Base-by-base conservation (phyloP, 1,139 yeast genomes). In the Geotrichum europaeum region DNA sequence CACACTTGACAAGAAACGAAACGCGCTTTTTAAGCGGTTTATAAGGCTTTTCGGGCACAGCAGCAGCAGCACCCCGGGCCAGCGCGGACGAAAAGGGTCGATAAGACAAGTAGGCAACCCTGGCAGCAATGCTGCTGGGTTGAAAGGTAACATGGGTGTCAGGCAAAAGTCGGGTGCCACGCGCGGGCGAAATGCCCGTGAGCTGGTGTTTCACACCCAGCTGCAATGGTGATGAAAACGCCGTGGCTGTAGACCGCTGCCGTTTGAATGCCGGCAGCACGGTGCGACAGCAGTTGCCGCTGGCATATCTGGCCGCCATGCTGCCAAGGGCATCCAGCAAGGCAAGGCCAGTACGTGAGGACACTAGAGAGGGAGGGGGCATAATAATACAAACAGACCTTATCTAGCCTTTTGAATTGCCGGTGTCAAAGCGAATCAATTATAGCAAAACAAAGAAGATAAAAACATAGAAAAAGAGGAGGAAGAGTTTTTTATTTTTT, bases 1-100 rank as follows among this genome's bases (percentile, higher is more conserved):
- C 58, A 32, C 47, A 40, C n/a, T 43, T 49, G 20, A 58, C 47
- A 24, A 58, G 18, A 6, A 58, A 24, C 1, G 57, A 30, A 5
- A 30, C 32, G 34, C 54, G 54, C 36, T 47, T 57, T n/a, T 47
- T 49, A 20, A 32, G 45, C 34, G 47, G 47, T 15, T 40, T 40
- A 0, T 3, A 1, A 9, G 47, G 24, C 18, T 40, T 40, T 40
- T 40, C 47, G 3, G 20, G 47, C 20, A 22, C n/a, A 7, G 47
- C 20, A 7, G 20, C 7, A 18, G 47, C 20, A 5, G 47, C 18
- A 7, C 47, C 3, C 47, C 47, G 47, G 5, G 47, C 10, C 47
- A 40, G 47, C 3, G 22, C 7, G 10, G 47, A 40, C 47, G 47
- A 40, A 15, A 40, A 40, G 22, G 47, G 22, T n/a, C 47, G 12